Percentiles rank a stretch among this genome's conserved stretches.
These are phyloP conservation scores for Podila minutissima DNA, from an alignment of 192 early-diverging fungal genomes.

Conservation along the genomic window DNA sequence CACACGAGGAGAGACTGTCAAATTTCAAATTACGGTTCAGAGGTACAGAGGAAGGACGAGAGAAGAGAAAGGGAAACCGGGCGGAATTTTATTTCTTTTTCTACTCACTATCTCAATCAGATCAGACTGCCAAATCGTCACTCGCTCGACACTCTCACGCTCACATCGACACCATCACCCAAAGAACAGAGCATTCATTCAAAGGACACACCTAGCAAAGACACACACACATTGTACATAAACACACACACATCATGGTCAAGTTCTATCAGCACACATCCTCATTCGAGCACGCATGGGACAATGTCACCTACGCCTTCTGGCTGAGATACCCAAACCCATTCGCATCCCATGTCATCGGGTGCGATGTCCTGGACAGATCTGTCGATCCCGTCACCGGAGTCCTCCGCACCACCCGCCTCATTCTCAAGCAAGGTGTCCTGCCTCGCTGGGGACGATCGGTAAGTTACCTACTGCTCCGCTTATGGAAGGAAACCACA, in stretches of 20 bases:
- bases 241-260: slow-evolving; percentile 65
- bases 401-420: slow-evolving; percentile 84
- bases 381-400: slow-evolving; percentile 81
- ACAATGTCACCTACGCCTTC: slow-evolving; percentile 88
- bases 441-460: slow-evolving; percentile 88
- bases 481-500: no score
- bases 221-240: neutral
- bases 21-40: no score
- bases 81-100: no score
- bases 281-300: slow-evolving; percentile 84
- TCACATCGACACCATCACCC: neutral
- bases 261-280: slow-evolving; percentile 86
- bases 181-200: neutral
- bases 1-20: no score
- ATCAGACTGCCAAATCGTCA: no score
- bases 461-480: slow-evolving; percentile 24
- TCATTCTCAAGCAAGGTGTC: slow-evolving; percentile 89
- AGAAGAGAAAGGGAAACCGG: no score
- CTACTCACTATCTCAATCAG: no score
- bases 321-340: slow-evolving; percentile 98
- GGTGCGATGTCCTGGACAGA: slow-evolving; percentile 93
- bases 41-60: no score
- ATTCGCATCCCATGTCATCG: slow-evolving; percentile 92
- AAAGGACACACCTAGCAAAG: neutral
- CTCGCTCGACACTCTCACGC: neutral